Conservation (phyloP, 2,329 filamentous ascomycete genomes). For the Epichloe typhina region DNA sequence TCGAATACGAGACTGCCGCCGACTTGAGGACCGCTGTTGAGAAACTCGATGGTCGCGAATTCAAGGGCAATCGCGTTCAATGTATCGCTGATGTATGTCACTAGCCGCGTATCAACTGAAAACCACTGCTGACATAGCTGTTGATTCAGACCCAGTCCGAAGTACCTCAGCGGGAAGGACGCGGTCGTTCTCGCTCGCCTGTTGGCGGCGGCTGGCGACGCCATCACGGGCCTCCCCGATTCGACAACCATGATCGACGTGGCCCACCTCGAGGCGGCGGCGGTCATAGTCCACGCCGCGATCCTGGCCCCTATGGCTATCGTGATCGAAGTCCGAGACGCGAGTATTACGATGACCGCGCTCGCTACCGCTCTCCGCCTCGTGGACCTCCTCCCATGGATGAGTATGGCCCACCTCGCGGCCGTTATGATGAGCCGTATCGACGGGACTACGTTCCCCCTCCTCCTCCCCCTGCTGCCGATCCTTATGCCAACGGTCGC, state of each 20-base stretch:
- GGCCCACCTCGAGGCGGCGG: conserved; percentile 42
- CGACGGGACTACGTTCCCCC: conserved; percentile 53
- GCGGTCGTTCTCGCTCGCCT: conserved; percentile 68
- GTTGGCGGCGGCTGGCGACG: conserved; percentile 27
- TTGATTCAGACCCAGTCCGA: conserved; percentile 62
- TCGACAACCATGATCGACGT: conserved; percentile 75
- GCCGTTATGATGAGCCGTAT: conserved; percentile 67
- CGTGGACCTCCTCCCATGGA: conserved; percentile 52
- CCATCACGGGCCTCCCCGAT: conserved; percentile 47
- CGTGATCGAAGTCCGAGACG: conserved; percentile 77
- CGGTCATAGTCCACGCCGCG: conserved; percentile 67
- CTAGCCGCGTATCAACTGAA: not conserved
- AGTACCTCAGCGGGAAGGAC: conserved; percentile 47
- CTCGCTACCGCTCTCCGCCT: conserved; percentile 68
- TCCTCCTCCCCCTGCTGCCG: conserved; percentile 49
- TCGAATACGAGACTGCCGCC: conserved; percentile 89
- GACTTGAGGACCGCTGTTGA: conserved; percentile 87
- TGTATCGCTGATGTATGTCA: conserved; percentile 74
- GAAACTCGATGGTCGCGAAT: conserved; percentile 85
- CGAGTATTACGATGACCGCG: conserved; percentile 78
- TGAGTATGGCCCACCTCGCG: conserved; percentile 59
- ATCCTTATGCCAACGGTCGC: conserved; percentile 46
- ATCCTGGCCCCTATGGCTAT: conserved; percentile 56
- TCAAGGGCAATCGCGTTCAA: conserved; percentile 77
- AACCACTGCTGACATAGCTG: not conserved